Evolutionary conservation across 768 basidiomycete genomes (phyloP), one percentile per base, ranked within the genome.

Genomic region (Leccinum imitatum): DNA sequence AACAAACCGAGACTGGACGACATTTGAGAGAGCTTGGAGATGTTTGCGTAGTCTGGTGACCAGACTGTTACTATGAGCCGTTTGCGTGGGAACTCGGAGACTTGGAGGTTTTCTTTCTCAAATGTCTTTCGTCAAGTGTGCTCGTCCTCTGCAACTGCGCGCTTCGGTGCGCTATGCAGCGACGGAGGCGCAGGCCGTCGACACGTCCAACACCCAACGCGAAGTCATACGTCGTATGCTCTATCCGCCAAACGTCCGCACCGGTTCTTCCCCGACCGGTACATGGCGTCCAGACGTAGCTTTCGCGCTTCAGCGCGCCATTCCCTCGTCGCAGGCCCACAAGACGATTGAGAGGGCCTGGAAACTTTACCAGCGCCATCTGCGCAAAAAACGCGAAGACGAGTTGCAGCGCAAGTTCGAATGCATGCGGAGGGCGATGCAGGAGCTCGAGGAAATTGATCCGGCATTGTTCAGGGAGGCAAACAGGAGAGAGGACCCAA

Each of bases 301-400:
- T 37, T 83, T 79, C 53, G 87, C 91, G 9, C 77, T 98, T 15
- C 87, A 90, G 64, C 82, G 82, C 56, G 91, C 91, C n/a, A 89
- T 97, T 54, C 92, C 93, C 13, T 92, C 91, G 3, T 83, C 81
- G 5, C 93, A 96, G 72, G 93, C 91, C 0, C 93, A 97, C 76
- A 84, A 93, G 63, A 97, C 93, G 2, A 94, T 97, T 56, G 89
- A 93, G 64, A 85, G 95, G 33, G 95, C 95, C 4, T 98, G 91
- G 90, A 77, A 87, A 54, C 81, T 98, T 11, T 86, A 93, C 75
- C 81, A 84, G 64, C 83, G 95, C 31, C 87, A 91, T 68, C 60
- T 87, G 41, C 84, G 95, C 46, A 84, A 89, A 68, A 78, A 80
- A 62, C 81, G 90, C 50, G 82, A 87, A 30, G 84, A 79, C 37